Evolutionary conservation across 2,329 filamentous ascomycete species (phyloP).

Genomic region (Nigrospora osmanthi): DNA sequence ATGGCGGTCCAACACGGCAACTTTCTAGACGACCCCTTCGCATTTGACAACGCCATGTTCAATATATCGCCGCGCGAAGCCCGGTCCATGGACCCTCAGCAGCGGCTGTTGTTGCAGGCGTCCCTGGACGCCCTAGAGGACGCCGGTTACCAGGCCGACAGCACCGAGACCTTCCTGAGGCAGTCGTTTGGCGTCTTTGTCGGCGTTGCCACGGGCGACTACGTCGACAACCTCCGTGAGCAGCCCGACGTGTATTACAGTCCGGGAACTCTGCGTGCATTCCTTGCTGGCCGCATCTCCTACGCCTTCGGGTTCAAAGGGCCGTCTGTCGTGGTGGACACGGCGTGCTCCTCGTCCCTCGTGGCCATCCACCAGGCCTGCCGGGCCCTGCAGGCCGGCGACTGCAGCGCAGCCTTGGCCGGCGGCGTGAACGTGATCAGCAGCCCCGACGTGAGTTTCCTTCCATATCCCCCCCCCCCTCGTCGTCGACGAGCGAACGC

Average conservation of each 20-base stretch:
- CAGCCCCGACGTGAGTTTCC: constrained; percentile 8
- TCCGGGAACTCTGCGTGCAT: constrained; percentile 6
- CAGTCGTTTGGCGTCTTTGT: constrained; percentile 6
- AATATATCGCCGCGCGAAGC: constrained; percentile 11
- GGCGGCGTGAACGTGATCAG: constrained; percentile 8
- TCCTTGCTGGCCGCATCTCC: constrained; percentile 8
- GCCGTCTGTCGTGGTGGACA: constrained; percentile 6
- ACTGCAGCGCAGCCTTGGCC: constrained; percentile 5
- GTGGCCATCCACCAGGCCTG: constrained; percentile 7
- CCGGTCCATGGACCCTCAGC: constrained; percentile 6
- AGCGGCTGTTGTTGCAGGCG: constrained; percentile 7
- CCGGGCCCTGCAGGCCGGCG: constrained; percentile 3
- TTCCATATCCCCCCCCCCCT: neutral
- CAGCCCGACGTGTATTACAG: constrained; percentile 4
- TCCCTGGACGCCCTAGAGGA: constrained; percentile 5
- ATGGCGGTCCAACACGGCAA: constrained; percentile 3
- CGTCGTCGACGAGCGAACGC: neutral
- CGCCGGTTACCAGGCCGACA: constrained; percentile 4
- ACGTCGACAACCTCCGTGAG: constrained; percentile 6
- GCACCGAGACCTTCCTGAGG: constrained; percentile 6
- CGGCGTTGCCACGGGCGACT: constrained; percentile 7
- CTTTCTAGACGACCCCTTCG: constrained; percentile 3
- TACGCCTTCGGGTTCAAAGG: constrained; percentile 7
- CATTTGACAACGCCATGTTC: constrained; percentile 9
- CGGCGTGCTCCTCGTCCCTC: constrained; percentile 8